Base-by-base conservation (phyloP, 73 alveolate genomes). In the Symbiodinium pilosum region DNA sequence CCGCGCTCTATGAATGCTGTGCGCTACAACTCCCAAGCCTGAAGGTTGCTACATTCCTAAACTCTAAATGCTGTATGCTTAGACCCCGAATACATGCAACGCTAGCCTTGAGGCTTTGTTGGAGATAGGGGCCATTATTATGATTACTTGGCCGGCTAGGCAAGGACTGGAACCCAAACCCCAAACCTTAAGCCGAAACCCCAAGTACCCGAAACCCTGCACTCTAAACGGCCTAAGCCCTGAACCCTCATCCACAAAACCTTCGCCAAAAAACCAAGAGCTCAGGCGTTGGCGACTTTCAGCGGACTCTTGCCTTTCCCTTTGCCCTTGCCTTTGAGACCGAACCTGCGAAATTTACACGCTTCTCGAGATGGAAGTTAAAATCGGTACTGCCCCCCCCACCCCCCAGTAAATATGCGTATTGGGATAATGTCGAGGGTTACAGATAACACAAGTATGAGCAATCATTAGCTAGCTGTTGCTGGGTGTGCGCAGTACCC, bases 311-410 rank as follows among this genome's bases (percentile, higher is more conserved):
- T 88, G 75, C 95, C 95, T 30, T 88, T 88, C 51, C 95, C 95
- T 87, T 88, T 88, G 51, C 95, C 95, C 95, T 88, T 88, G 95
- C 95, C 95, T 42, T 88, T 88, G 95, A 88, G 44, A 88, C 95
- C 95, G 75, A 88, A 88, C 95, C 95, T 88, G 6, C 59, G 59
- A n/a, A n/a, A n/a, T n/a, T n/a, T n/a, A n/a, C n/a, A n/a, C n/a
- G n/a, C n/a, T n/a, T n/a, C n/a, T n/a, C n/a, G n/a, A n/a, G n/a
- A n/a, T n/a, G n/a, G n/a, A n/a, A n/a, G n/a, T n/a, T n/a, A n/a
- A n/a, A n/a, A n/a, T n/a, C n/a, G n/a, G n/a, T n/a, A n/a, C n/a
- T n/a, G n/a, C n/a, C n/a, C n/a, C n/a, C n/a, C n/a, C n/a, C n/a
- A n/a, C n/a, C n/a, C n/a, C n/a, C n/a, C n/a, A n/a, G n/a, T n/a